Percentiles rank a stretch among this genome's conserved stretches.
These are phyloP conservation scores for Trichoderma sp. DNA, from an alignment of 2,329 filamentous ascomycete species.

Conservation along the genomic window DNA sequence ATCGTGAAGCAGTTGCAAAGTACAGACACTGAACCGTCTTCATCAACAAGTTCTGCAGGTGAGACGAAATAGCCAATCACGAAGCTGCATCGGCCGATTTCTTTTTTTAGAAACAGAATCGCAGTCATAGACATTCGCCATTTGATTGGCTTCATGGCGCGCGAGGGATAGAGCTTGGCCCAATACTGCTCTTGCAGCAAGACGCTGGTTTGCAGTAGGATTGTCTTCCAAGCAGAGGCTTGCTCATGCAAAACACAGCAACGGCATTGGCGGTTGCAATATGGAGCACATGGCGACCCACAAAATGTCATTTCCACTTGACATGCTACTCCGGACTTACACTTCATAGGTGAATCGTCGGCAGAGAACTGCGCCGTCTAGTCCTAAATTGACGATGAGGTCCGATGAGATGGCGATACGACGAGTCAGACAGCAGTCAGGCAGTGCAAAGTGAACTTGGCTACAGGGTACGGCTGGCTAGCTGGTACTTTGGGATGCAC, in stretches of 20 bases:
- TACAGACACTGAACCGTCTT: background rate
- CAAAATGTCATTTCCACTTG: background rate
- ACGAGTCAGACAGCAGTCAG: constrained; percentile 7
- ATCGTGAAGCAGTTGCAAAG: background rate
- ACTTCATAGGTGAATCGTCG: background rate
- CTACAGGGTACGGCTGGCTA: background rate
- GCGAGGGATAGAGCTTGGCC: background rate
- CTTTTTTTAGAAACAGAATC: constrained; percentile 5
- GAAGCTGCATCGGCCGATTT: background rate
- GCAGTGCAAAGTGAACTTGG: constrained; percentile 1
- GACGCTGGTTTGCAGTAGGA: background rate
- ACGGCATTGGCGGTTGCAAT: background rate
- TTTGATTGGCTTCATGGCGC: background rate
- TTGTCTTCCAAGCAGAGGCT: background rate
- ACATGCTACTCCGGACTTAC: background rate
- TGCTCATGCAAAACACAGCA: background rate
- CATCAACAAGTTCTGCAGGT: background rate
- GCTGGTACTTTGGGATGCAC: constrained; percentile 2
- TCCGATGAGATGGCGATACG: background rate
- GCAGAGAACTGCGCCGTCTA: background rate
- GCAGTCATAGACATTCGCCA: background rate
- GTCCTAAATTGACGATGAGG: background rate
- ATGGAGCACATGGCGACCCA: background rate
- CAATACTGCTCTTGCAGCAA: background rate
- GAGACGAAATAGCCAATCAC: background rate